A percentile compares a stretch with the other conserved stretches of the same genome.
Evolutionary conservation across 1,284 basidiomycete species (phyloP).

Genomic region (Polyporus tsugae): DNA sequence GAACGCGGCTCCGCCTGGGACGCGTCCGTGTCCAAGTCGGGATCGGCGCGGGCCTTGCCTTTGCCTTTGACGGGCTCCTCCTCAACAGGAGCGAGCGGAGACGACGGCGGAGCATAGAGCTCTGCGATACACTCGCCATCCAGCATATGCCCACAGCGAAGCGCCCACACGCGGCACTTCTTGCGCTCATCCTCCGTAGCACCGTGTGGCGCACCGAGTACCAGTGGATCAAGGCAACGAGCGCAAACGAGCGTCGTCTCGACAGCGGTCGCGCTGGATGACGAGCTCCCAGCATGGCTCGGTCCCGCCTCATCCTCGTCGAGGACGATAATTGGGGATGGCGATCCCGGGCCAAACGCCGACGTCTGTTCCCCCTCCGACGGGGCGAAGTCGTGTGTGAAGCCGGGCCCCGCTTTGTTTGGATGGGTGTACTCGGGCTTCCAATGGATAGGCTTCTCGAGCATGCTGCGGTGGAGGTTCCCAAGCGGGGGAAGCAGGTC

Average conservation of each 20-base stretch:
- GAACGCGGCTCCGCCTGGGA: not conserved
- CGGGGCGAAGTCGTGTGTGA: constrained; percentile 68
- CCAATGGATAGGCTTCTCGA: constrained; percentile 45
- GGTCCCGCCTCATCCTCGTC: constrained; percentile 41
- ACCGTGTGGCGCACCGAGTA: constrained; percentile 47
- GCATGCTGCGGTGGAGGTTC: not conserved
- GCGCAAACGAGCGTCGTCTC: constrained; percentile 64
- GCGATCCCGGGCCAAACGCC: constrained; percentile 41
- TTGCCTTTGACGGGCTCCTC: constrained; percentile 30
- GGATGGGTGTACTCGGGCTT: constrained; percentile 71
- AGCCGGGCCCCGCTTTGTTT: constrained; percentile 58
- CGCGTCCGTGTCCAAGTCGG: constrained; percentile 3
- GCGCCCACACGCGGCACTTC: constrained; percentile 64
- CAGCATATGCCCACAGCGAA: constrained; percentile 78
- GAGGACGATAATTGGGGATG: constrained; percentile 44
- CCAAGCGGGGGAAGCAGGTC: constrained; percentile 1
- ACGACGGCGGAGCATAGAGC: constrained; percentile 54
- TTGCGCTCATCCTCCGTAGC: constrained; percentile 45
- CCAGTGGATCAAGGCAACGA: constrained; percentile 63
- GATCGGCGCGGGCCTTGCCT: constrained; percentile 30
- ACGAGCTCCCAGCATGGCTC: constrained; percentile 27
- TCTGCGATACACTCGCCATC: constrained; percentile 76
- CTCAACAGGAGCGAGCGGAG: not conserved
- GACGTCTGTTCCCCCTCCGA: constrained; percentile 32
- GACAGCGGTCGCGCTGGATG: constrained; percentile 27